Percentiles rank a stretch among this genome's conserved stretches.
phyloP scores from a whole-genome alignment of 202 grass and related monocot species.

The Schoenoplectus triqueter region DNA sequence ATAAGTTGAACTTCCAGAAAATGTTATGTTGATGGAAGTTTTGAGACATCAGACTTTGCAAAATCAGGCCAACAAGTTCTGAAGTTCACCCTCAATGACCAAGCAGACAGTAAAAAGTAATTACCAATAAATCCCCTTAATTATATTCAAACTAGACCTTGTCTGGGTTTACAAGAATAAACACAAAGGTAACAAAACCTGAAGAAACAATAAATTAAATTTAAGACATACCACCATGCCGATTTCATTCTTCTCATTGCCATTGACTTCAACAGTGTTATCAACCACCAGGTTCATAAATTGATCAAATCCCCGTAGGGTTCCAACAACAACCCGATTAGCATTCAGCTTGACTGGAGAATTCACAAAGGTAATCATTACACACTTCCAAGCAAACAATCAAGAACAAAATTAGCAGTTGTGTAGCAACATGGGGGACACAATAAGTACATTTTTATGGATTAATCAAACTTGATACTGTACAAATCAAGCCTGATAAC shows the following conservation, averaged over 20 bases:
- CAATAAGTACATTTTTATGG: not conserved
- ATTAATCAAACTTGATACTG: not conserved
- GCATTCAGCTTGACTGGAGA: conserved; percentile 89
- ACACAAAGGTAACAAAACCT: not conserved
- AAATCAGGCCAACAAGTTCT: not conserved
- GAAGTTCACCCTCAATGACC: not conserved
- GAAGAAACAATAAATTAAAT: not conserved
- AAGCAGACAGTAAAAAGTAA: not conserved
- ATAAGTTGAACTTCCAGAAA: not conserved
- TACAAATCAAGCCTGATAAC: not conserved
- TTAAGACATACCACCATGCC: conserved; percentile 78
- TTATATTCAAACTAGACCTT: not conserved
- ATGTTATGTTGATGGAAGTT: not conserved
- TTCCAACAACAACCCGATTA: conserved; percentile 73
- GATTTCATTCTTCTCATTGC: conserved; percentile 84
- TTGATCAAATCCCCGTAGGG: conserved; percentile 83
- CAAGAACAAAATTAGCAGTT: not conserved
- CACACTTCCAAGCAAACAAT: not conserved
- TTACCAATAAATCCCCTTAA: not conserved
- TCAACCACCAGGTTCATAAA: conserved; percentile 95
- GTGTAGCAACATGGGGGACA: not conserved
- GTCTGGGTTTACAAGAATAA: not conserved
- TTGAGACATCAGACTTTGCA: not conserved
- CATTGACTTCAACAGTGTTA: conserved; percentile 85
- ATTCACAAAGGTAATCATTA: conserved; percentile 11